These are phyloP conservation scores for Penicillium capsulatum DNA, from an alignment of 2,329 filamentous ascomycete genomes.

Conservation along the genomic window DNA sequence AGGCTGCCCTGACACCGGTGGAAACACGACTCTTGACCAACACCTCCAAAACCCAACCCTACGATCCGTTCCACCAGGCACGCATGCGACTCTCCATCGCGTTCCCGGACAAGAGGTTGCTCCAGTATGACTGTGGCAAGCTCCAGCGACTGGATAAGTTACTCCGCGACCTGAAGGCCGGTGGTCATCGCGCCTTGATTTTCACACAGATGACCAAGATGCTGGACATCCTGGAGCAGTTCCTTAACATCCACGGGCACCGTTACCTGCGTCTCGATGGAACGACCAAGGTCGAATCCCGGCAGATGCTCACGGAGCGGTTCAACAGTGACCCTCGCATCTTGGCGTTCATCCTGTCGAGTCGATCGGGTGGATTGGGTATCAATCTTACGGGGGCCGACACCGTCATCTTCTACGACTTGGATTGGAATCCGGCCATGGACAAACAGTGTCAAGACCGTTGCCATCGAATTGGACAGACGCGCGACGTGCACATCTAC, in stretches of 20 bases:
- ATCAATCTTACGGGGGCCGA: conserved; percentile 97
- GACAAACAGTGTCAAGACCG: conserved; percentile 98
- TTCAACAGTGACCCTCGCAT: conserved; percentile 96
- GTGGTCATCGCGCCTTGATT: conserved; percentile 89
- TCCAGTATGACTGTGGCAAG: conserved; percentile 97
- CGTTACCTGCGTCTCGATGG: conserved; percentile 95
- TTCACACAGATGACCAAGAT: conserved; percentile 99
- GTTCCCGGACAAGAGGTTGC: conserved; percentile 90
- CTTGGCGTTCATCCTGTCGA: conserved; percentile 90
- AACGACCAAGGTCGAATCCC: conserved; percentile 92
- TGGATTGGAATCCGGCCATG: conserved; percentile 99
- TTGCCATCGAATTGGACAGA: conserved; percentile 95
- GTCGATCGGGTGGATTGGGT: conserved; percentile 85
- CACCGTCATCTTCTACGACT: conserved; percentile 97
- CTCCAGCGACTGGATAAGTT: conserved; percentile 84
- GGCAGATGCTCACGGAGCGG: conserved; percentile 89
- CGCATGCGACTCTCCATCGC: conserved; percentile 91
- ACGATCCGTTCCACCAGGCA: conserved; percentile 88
- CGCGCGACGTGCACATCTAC: conserved; percentile 96
- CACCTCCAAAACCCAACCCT: conserved; percentile 51
- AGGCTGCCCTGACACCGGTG: conserved; percentile 62
- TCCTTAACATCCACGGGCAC: conserved; percentile 95
- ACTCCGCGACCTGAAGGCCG: conserved; percentile 78
- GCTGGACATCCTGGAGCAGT: conserved; percentile 93
- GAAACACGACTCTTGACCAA: conserved; percentile 47